Evolutionary conservation across 129 eudicot genomes (phyloP).

Genomic region (Artemisia argyi): DNA sequence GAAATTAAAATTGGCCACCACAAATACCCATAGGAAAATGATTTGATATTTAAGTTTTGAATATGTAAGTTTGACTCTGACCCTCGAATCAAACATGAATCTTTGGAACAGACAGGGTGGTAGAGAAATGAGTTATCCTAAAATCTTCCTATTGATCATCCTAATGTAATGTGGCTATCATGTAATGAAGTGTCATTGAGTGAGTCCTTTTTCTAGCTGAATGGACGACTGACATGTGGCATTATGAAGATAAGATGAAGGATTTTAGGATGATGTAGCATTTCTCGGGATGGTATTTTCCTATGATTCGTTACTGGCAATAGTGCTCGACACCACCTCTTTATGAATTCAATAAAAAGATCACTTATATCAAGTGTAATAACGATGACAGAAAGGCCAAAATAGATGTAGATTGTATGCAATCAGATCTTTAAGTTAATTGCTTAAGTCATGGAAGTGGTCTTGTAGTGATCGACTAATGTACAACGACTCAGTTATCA

Average conservation of each 20-base stretch:
- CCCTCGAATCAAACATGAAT: no score
- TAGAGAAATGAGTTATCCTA: no score
- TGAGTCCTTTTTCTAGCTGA: no score
- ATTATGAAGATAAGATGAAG: no score
- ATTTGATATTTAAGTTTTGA: neutral
- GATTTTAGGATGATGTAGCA: no score
- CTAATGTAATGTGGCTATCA: no score
- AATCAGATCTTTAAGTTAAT: neutral
- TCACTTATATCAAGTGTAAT: neutral
- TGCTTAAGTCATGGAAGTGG: neutral
- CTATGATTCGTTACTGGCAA: conserved; percentile 4
- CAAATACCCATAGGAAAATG: neutral
- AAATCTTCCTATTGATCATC: no score
- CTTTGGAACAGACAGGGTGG: no score
- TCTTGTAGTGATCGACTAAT: neutral
- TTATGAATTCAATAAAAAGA: conserved; percentile 1
- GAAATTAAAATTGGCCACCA: neutral
- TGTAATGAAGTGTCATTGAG: no score
- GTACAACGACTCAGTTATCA: neutral
- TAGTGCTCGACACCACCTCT: no score
- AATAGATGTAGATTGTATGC: neutral
- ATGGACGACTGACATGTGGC: no score
- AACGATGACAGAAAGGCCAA: neutral
- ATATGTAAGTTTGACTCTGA: neutral
- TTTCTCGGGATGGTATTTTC: neutral